phyloP scores from a whole-genome alignment of 805 yeast species.

The Scheffersomyces amazonensis region DNA sequence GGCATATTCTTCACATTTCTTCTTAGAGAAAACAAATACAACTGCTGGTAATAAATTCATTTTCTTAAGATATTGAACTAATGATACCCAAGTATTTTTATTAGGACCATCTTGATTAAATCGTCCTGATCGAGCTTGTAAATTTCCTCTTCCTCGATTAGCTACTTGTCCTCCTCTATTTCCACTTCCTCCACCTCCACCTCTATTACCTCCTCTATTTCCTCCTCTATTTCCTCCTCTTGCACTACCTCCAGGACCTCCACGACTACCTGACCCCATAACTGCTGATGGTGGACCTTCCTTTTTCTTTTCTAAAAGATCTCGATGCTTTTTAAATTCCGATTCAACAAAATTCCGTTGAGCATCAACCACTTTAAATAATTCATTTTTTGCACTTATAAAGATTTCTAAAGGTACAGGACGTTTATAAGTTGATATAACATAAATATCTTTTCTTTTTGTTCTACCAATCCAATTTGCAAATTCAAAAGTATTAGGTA shows the following conservation, averaged over 20 bases:
- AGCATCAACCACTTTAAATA: constrained; percentile 72
- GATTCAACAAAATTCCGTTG: constrained; percentile 64
- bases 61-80: constrained; percentile 67
- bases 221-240: constrained; percentile 41
- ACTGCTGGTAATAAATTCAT: constrained; percentile 86
- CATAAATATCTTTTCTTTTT: constrained; percentile 92
- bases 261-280: constrained; percentile 40
- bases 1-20: constrained; percentile 91
- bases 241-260: constrained; percentile 43
- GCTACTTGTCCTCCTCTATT: constrained; percentile 17
- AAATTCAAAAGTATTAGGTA: constrained; percentile 96
- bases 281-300: constrained; percentile 28
- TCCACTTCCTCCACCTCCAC: constrained; percentile 38
- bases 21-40: constrained; percentile 88
- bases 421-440: constrained; percentile 92
- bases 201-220: constrained; percentile 29
- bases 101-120: constrained; percentile 60
- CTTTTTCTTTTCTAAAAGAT: constrained; percentile 44
- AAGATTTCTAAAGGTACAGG: constrained; percentile 93
- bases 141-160: constrained; percentile 14
- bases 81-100: constrained; percentile 71
- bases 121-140: constrained; percentile 23
- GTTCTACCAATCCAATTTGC: constrained; percentile 99
- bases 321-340: constrained; percentile 62
- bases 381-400: constrained; percentile 75